phyloP scores from a whole-genome alignment of 495 filamentous ascomycete species.

The Pyronema domesticum region DNA sequence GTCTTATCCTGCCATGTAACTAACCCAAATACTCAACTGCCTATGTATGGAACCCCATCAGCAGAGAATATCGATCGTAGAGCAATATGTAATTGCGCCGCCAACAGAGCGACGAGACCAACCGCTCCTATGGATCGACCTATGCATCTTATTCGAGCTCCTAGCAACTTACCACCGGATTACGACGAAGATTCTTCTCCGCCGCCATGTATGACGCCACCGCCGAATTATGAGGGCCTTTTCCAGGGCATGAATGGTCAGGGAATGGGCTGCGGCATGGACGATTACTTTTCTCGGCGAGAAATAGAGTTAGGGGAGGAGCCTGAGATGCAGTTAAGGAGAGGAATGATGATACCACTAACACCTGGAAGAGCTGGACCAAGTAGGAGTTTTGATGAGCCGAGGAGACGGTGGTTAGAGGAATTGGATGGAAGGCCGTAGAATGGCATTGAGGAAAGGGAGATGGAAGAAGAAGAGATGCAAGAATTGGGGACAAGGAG shows the following conservation, averaged over 20 bases:
- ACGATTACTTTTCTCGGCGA: constrained; percentile 74
- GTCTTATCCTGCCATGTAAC: constrained; percentile 88
- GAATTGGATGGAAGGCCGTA: neutral
- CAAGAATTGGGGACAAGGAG: neutral
- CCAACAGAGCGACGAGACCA: constrained; percentile 4
- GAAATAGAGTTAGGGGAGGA: constrained; percentile 36
- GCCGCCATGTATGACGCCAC: constrained; percentile 34
- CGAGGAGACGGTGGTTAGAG: constrained; percentile 17
- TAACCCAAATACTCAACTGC: constrained; percentile 74
- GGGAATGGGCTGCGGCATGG: constrained; percentile 33
- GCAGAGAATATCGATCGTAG: neutral
- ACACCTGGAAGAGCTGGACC: constrained; percentile 47
- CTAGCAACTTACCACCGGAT: constrained; percentile 76
- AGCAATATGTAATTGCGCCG: constrained; percentile 19
- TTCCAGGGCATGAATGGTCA: constrained; percentile 59
- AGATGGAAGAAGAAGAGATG: neutral
- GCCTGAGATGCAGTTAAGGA: constrained; percentile 33
- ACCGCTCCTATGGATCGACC: constrained; percentile 37
- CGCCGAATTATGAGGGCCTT: constrained; percentile 71
- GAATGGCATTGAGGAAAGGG: neutral
- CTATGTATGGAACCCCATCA: constrained; percentile 45
- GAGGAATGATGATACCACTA: constrained; percentile 39
- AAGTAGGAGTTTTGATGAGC: constrained; percentile 47
- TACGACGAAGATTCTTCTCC: constrained; percentile 83
- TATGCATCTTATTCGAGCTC: constrained; percentile 75